Conservation (phyloP, 2,329 filamentous ascomycete genomes). For the Lasiodiplodia citricola region DNA sequence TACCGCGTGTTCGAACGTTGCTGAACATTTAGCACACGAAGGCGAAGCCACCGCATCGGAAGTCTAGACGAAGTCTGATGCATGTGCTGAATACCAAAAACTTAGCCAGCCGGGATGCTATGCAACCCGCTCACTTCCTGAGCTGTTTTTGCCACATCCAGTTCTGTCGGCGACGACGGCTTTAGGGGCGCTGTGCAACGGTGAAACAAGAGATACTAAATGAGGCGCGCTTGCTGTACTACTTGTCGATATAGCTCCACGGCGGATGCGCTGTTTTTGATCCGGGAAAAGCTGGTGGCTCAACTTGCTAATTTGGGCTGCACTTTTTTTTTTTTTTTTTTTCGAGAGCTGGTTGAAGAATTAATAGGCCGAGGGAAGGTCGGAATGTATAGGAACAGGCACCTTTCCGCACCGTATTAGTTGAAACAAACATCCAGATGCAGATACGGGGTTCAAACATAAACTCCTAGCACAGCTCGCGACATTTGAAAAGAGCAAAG, state of each 20-base stretch:
- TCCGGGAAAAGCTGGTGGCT: not conserved
- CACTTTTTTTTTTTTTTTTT: not conserved
- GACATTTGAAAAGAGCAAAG: no score
- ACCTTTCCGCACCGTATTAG: not conserved
- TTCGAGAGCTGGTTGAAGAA: not conserved
- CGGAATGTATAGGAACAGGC: not conserved
- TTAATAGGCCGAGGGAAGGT: not conserved
- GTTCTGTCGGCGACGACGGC: constrained; percentile 39
- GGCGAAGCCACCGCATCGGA: not conserved
- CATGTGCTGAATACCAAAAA: no score
- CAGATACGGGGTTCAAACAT: no score
- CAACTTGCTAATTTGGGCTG: constrained; percentile 15
- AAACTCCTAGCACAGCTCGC: no score
- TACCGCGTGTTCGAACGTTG: constrained; percentile 96
- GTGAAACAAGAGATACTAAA: not conserved
- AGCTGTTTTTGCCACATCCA: constrained; percentile 49
- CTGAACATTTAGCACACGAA: constrained; percentile 49
- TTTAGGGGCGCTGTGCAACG: not conserved
- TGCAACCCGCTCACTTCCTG: constrained; percentile 44
- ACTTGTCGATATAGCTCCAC: constrained; percentile 15
- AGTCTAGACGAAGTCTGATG: no score
- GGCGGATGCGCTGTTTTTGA: constrained; percentile 13
- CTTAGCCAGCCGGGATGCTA: not conserved
- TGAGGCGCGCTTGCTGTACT: constrained; percentile 17
- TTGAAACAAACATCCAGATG: no score